Percentiles rank a stretch among this genome's conserved stretches.
Conservation (phyloP, 768 basidiomycete species). For the Cantharellus cinnabarinus region DNA sequence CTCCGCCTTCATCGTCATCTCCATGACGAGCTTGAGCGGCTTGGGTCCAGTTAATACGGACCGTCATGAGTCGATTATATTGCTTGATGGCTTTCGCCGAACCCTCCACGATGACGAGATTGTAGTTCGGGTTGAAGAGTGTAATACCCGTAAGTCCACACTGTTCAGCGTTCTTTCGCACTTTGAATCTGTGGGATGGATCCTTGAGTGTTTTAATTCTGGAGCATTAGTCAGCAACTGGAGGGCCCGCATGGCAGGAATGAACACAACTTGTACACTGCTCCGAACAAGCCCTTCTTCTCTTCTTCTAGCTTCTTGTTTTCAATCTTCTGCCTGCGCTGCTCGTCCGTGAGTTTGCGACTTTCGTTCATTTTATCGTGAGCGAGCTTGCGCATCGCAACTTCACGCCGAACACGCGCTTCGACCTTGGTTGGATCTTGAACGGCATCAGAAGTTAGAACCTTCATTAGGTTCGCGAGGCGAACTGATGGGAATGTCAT, state of each 20-base stretch:
- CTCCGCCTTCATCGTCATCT: conserved; percentile 49
- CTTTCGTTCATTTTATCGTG: conserved; percentile 91
- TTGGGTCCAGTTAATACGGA: conserved; percentile 88
- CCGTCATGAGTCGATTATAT: conserved; percentile 71
- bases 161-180: conserved; percentile 90
- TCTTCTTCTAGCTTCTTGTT: conserved; percentile 74
- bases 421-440: conserved; percentile 97
- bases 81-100: conserved; percentile 64
- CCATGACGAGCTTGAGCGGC: conserved; percentile 53
- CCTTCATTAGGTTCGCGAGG: conserved; percentile 90
- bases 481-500: conserved; percentile 36
- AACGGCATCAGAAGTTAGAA: conserved; percentile 86
- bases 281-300: conserved; percentile 60
- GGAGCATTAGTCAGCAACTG: conserved; percentile 2
- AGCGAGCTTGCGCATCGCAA: conserved; percentile 66
- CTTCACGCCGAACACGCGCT: conserved; percentile 83
- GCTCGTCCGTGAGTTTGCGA: conserved; percentile 80
- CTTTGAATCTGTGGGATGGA: conserved; percentile 86
- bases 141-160: conserved; percentile 71
- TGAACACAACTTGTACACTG: conserved; percentile 69
- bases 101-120: conserved; percentile 86
- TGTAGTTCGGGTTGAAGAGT: conserved; percentile 78
- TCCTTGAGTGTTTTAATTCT: conserved; percentile 81
- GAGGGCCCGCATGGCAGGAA: conserved; percentile 1
- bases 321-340: conserved; percentile 71